Evolutionary conservation across 129 eudicot species (phyloP).

Genomic region (Erigeron canadensis): DNA sequence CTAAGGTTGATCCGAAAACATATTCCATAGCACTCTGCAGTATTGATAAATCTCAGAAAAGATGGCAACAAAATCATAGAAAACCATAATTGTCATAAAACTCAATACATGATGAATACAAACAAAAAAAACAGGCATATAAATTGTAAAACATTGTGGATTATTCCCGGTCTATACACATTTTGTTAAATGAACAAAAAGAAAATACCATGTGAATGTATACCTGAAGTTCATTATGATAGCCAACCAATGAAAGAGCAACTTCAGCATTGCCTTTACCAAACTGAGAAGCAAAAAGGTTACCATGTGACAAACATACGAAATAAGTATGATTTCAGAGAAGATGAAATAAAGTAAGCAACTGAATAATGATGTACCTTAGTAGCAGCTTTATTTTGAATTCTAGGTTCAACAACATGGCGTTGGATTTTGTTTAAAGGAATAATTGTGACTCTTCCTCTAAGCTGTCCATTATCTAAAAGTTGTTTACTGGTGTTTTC

Average conservation of each 20-base stretch:
- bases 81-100: slow-evolving; percentile 7
- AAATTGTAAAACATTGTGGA: background rate
- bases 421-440: slow-evolving; percentile 88
- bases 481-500: slow-evolving; percentile 92
- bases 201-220: slow-evolving; percentile 13
- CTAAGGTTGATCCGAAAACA: slow-evolving; percentile 92
- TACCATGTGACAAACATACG: background rate
- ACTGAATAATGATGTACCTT: slow-evolving; percentile 33
- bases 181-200: slow-evolving; percentile 15
- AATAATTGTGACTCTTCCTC: slow-evolving; percentile 89
- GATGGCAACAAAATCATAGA: background rate
- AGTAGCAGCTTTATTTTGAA: slow-evolving; percentile 73
- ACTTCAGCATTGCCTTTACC: slow-evolving; percentile 94
- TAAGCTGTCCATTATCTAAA: slow-evolving; percentile 78
- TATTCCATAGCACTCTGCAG: slow-evolving; percentile 96
- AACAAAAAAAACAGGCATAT: slow-evolving; percentile 6
- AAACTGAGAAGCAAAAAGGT: slow-evolving; percentile 47
- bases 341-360: background rate
- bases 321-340: background rate
- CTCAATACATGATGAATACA: background rate
- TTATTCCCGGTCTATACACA: background rate
- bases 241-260: slow-evolving; percentile 90
- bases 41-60: slow-evolving; percentile 25
- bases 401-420: slow-evolving; percentile 49
- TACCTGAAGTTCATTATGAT: slow-evolving; percentile 79